Percentiles rank a stretch among this genome's conserved stretches.
Evolutionary conservation across 1,139 yeast species (phyloP).

Genomic region (Pichia sp.): DNA sequence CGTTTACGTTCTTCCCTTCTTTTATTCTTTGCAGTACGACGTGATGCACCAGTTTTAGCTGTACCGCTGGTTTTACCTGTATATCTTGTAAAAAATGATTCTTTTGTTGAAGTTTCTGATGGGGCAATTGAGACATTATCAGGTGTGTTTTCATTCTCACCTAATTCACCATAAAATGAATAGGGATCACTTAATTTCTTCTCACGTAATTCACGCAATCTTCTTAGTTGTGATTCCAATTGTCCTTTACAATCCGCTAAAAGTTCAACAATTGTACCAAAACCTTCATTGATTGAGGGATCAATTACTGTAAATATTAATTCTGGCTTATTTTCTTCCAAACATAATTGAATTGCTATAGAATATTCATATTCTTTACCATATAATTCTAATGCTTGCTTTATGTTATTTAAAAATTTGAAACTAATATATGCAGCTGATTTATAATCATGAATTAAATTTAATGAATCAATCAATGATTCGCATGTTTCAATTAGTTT

Average conservation of each 20-base stretch:
- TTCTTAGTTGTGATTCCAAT: slow-evolving; percentile 69
- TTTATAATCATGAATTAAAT: slow-evolving; percentile 65
- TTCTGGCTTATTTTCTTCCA: slow-evolving; percentile 36
- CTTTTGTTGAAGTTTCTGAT: slow-evolving; percentile 87
- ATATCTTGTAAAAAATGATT: slow-evolving; percentile 89
- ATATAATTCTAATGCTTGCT: slow-evolving; percentile 57
- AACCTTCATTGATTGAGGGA: slow-evolving; percentile 76
- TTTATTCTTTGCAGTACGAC: slow-evolving; percentile 84
- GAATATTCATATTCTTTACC: slow-evolving; percentile 75
- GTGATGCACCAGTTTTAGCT: slow-evolving; percentile 92
- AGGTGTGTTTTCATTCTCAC: slow-evolving; percentile 68
- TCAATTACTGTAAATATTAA: slow-evolving; percentile 58
- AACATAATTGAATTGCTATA: slow-evolving; percentile 66
- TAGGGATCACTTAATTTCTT: slow-evolving; percentile 83
- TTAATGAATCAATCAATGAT: slow-evolving; percentile 51
- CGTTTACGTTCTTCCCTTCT: slow-evolving; percentile 94
- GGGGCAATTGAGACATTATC: slow-evolving; percentile 95
- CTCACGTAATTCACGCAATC: slow-evolving; percentile 77
- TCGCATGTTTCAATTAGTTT: slow-evolving; percentile 43
- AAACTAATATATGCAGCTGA: slow-evolving; percentile 81
- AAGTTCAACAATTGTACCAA: slow-evolving; percentile 79
- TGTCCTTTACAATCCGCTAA: slow-evolving; percentile 90
- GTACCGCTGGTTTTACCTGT: slow-evolving; percentile 96
- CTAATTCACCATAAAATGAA: slow-evolving; percentile 63
- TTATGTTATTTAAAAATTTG: slow-evolving; percentile 53